These are phyloP conservation scores for Erodium maritimum DNA, from an alignment of 345 rosid genomes.

Conservation along the genomic window DNA sequence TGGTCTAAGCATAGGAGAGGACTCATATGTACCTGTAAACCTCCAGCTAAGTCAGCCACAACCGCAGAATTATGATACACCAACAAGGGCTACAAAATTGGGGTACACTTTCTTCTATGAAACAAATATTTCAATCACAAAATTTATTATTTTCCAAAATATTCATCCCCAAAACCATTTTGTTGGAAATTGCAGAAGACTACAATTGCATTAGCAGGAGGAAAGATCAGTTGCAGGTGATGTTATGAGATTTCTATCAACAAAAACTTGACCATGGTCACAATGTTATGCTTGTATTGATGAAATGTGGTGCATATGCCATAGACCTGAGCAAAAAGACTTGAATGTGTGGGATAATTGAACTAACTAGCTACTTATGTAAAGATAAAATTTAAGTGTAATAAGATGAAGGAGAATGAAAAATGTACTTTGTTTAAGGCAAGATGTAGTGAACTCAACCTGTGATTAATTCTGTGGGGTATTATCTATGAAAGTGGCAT, in stretches of 20 bases:
- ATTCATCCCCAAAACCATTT: slow-evolving; percentile 16
- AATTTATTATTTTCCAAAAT: neutral
- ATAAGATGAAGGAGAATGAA: too few species aligned
- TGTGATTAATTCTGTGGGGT: too few species aligned
- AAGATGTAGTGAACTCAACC: too few species aligned
- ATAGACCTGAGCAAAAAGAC: too few species aligned
- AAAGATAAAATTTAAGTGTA: too few species aligned
- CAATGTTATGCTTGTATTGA: slow-evolving; percentile 26
- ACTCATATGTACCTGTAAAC: slow-evolving; percentile 39
- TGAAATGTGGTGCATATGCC: slow-evolving; percentile 15
- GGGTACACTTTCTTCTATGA: slow-evolving; percentile 35
- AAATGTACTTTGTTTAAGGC: too few species aligned
- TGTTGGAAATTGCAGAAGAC: slow-evolving; percentile 32
- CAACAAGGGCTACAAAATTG: slow-evolving; percentile 37
- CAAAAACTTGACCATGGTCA: slow-evolving; percentile 8
- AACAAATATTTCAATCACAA: slow-evolving; percentile 4
- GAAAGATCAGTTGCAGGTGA: slow-evolving; percentile 16
- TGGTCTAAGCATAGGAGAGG: slow-evolving; percentile 37
- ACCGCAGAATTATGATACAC: slow-evolving; percentile 34
- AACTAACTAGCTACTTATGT: too few species aligned
- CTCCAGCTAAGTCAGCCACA: slow-evolving; percentile 67
- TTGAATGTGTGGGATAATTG: too few species aligned
- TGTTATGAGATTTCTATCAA: slow-evolving; percentile 11
- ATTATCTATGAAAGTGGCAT: too few species aligned
- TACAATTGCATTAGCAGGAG: slow-evolving; percentile 40